Base-by-base conservation (phyloP, 1,284 basidiomycete genomes). In the Wolfiporia cocos region DNA sequence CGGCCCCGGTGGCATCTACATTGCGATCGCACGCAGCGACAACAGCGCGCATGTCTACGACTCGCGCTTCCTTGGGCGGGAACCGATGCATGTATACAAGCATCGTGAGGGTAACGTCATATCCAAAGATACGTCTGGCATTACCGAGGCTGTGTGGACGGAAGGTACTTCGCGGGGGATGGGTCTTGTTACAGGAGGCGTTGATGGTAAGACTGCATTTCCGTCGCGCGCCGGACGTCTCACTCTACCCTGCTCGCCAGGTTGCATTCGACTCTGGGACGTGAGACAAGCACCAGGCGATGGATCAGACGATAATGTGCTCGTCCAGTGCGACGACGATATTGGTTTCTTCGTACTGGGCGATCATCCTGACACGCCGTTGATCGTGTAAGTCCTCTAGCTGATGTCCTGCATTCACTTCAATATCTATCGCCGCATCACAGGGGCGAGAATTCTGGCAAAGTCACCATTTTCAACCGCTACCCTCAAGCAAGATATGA, bases 241-340 rank as follows among this genome's bases (percentile, higher is more conserved):
- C 9, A 40, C 36, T 43, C 12, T 21, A 41, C 40, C 49, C 26
- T 17, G 17, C n/a, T 31, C 23, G 42, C 29, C 51, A 84, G 82
- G 83, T 9, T 81, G 77, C 51, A 69, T 86, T 7, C 69, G 81
- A 17, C 52, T 83, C 21, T 86, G 83, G 83, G 73, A 84, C 51
- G 69, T 78, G 10, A 58, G 64, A 17, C 52, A 61, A 21, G 64
- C 74, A 5, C 51, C 46, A 5, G 53, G 58, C 14, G 62, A 69
- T 41, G 49, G 56, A 4, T 43, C 54, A 4, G 76, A 81, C 54
- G 76, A 78, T 7, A 55, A 46, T 11, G 54, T 75, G 5, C 50
- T 86, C 12, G 78, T 71, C 2, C 65, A 73, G 49, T 66, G 69
- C 9, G 64, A 71, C 48, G 72, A 72, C 14, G 80, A 85, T 51